Base-by-base conservation (phyloP, 352 stramenopile species). In the Globisporangium alternatum region DNA sequence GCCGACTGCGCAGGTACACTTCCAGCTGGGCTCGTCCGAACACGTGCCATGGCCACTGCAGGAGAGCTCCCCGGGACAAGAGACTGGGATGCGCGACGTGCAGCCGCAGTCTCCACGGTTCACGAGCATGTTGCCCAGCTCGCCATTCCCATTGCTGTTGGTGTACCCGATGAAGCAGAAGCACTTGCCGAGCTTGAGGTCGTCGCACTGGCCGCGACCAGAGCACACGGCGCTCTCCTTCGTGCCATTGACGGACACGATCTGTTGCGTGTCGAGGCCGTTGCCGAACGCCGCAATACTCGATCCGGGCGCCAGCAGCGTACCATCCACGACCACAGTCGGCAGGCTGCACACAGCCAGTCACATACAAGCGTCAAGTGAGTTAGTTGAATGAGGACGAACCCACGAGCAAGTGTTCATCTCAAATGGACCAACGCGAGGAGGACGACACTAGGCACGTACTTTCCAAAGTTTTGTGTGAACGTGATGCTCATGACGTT, bases 1-100 rank as follows among this genome's bases (percentile, higher is more conserved):
- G 21, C 83, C 87, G 35, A 88, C 73, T 5, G 81, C 69, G 37
- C 89, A 97, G 1, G 75, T 66, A 60, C 88, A 97, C 13, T 72
- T 76, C 37, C 83, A 93, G 0, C 69, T 72, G 9, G 71, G 81
- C 3, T 48, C 63, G 10, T 73, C 76, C 1, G 79, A 89, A 67
- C 88, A 96, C 6, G 69, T 83, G 8, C 89, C 89, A 33, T 97
- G 88, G 1, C 88, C 86, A 54, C 80, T 93, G 60, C 84, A 93
- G 9, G 78, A 67, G 5, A 93, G 56, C 22, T 93, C 85, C 5
- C 85, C 85, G 0, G 82, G 85, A 68, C 83, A 91, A 2, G 68
- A 75, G 25, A 90, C 72, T 10, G 76, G 79, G 41, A 89, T 90
- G 21, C 70, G 70, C 10, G 81, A 87, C 10, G 73, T 68, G 35